A percentile compares a stretch with the other conserved stretches of the same genome.
These are phyloP conservation scores for Aspergillus nomiae DNA, from an alignment of 2,329 filamentous ascomycete genomes.

Conservation along the genomic window DNA sequence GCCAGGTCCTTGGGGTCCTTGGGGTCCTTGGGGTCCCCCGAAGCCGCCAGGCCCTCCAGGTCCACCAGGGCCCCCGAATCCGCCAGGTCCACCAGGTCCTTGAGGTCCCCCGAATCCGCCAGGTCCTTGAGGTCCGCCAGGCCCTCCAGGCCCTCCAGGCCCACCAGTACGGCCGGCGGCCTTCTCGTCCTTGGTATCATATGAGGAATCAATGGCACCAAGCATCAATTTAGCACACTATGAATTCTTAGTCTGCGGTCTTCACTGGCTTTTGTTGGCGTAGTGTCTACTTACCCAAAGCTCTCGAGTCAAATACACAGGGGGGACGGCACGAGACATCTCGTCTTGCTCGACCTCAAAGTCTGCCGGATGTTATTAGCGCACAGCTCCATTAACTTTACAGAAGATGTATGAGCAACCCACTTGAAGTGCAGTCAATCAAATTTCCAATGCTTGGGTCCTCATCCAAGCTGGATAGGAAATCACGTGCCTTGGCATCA, in stretches of 20 bases:
- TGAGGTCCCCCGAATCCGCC: conserved; percentile 19
- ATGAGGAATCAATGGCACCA: conserved; percentile 66
- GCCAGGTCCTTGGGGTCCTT: no score
- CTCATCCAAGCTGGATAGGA: conserved; percentile 65
- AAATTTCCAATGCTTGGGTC: conserved; percentile 62
- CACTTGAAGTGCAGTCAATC: conserved; percentile 70
- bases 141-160: conserved; percentile 9
- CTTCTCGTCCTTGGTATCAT: conserved; percentile 68
- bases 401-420: conserved; percentile 28
- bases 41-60: neutral
- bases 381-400: neutral
- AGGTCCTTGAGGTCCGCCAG: conserved; percentile 6
- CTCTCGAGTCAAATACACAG: conserved; percentile 65
- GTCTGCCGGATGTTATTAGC: conserved; percentile 47
- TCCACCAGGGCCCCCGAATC: neutral
- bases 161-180: conserved; percentile 38
- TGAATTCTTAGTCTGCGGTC: conserved; percentile 15
- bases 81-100: conserved; percentile 17
- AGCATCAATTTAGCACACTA: conserved; percentile 66
- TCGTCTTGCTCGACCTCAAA: conserved; percentile 69
- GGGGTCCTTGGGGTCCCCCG: no score
- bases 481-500: conserved; percentile 64
- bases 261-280: neutral
- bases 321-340: conserved; percentile 63
- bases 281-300: conserved; percentile 53